These are phyloP conservation scores for Yamadazyma nakazawae DNA, from an alignment of 805 yeast genomes.

Conservation along the genomic window DNA sequence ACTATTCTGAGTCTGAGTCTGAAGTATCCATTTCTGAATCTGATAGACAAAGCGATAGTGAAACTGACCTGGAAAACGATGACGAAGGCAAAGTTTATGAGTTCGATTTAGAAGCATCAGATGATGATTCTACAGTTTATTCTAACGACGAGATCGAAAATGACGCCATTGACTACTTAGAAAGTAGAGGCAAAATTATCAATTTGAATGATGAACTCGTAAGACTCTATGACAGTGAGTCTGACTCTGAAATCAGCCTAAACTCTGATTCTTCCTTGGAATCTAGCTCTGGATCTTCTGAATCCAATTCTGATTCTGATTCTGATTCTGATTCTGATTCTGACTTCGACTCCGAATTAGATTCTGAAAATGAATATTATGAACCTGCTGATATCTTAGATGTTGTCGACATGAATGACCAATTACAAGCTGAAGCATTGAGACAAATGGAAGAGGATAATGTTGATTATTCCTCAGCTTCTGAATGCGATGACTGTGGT, in stretches of 20 bases:
- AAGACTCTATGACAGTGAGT: constrained; percentile 23
- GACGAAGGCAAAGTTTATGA: constrained; percentile 28
- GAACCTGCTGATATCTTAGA: constrained; percentile 33
- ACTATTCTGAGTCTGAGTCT: constrained; percentile 7
- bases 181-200: constrained; percentile 22
- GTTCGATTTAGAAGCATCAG: constrained; percentile 21
- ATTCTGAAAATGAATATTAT: constrained; percentile 11
- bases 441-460: background rate
- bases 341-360: constrained; percentile 8
- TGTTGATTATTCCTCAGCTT: constrained; percentile 14
- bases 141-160: constrained; percentile 36
- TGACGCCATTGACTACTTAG: constrained; percentile 23
- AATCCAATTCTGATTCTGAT: background rate
- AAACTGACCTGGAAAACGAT: constrained; percentile 6
- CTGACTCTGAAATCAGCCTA: background rate
- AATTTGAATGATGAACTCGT: constrained; percentile 31
- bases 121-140: constrained; percentile 19
- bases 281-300: constrained; percentile 16
- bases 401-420: constrained; percentile 37
- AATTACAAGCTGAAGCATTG: constrained; percentile 33
- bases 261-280: constrained; percentile 2
- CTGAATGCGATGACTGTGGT: background rate
- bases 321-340: constrained; percentile 8
- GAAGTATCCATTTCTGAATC: constrained; percentile 9
- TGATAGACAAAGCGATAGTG: constrained; percentile 10